Conservation (phyloP, 75 land plant genomes). For the Cunninghamia lanceolata region DNA sequence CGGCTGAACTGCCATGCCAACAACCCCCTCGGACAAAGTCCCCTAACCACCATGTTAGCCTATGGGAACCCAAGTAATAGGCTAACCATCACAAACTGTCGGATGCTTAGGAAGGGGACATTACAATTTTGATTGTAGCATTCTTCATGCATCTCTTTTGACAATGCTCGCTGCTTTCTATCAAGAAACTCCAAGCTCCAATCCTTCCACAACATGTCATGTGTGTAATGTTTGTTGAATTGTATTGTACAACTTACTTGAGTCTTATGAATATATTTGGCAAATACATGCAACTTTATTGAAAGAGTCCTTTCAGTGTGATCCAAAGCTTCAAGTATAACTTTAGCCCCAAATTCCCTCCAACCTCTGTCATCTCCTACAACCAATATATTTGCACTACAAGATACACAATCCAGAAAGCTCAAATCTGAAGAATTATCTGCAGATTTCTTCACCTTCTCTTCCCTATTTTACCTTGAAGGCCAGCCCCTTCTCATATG, state of each 20-base stretch:
- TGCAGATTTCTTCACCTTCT: constrained; percentile 18
- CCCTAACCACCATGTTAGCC: no score
- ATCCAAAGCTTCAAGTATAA: constrained; percentile 46
- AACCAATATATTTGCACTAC: constrained; percentile 61
- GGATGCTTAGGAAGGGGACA: no score
- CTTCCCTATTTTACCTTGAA: constrained; percentile 34
- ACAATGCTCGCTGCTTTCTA: constrained; percentile 73
- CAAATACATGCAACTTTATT: constrained; percentile 40
- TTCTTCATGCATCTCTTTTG: constrained; percentile 82
- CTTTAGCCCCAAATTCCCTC: constrained; percentile 53
- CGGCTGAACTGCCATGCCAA: no score
- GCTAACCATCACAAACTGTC: no score
- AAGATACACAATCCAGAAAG: constrained; percentile 24
- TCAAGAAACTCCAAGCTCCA: constrained; percentile 88
- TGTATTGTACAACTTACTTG: constrained; percentile 55
- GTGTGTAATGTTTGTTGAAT: constrained; percentile 53
- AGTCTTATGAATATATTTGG: constrained; percentile 46
- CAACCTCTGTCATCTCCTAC: constrained; percentile 48
- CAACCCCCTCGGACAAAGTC: no score
- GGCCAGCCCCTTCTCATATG: constrained; percentile 25
- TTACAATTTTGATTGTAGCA: constrained; percentile 61
- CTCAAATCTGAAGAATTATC: constrained; percentile 23
- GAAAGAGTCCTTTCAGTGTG: constrained; percentile 54
- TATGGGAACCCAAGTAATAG: no score
- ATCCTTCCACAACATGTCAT: constrained; percentile 80